Evolutionary conservation across 1,284 basidiomycete species (phyloP).

Genomic region (Ustilago vetiveriae): DNA sequence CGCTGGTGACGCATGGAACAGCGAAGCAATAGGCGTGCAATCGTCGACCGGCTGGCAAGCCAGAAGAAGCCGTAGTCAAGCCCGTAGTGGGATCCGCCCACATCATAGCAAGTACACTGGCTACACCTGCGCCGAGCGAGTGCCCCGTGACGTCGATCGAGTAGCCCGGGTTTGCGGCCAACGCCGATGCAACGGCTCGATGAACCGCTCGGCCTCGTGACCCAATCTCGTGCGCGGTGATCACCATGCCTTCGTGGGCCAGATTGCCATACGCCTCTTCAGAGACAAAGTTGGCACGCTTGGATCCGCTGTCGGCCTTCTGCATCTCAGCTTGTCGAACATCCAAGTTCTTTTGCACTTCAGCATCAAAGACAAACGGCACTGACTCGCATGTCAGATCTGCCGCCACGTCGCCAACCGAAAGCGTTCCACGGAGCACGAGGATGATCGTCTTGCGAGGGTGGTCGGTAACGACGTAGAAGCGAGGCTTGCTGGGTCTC

Average conservation of each 20-base stretch:
- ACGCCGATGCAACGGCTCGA: conserved; percentile 76
- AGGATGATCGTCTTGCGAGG: conserved; percentile 53
- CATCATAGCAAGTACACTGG: conserved; percentile 79
- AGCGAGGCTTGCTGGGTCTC: conserved; percentile 49
- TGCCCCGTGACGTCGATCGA: conserved; percentile 75
- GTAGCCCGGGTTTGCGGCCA: conserved; percentile 76
- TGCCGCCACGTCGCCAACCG: conserved; percentile 61
- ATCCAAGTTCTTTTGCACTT: conserved; percentile 21
- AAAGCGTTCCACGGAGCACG: conserved; percentile 61
- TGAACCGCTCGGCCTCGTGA: conserved; percentile 79
- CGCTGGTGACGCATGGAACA: conserved; percentile 77
- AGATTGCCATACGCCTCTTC: conserved; percentile 20
- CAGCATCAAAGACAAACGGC: conserved; percentile 25
- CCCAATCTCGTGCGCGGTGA: conserved; percentile 81
- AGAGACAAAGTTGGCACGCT: not conserved
- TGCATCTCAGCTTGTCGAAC: not conserved
- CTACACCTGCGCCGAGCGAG: conserved; percentile 86
- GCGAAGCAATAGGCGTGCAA: conserved; percentile 82
- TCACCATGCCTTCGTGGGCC: conserved; percentile 75
- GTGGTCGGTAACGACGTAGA: conserved; percentile 63
- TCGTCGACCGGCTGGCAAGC: conserved; percentile 75
- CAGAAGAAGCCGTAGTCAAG: conserved; percentile 42
- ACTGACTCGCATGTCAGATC: conserved; percentile 65
- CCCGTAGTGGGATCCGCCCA: conserved; percentile 74
- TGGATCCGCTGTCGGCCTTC: not conserved